Evolutionary conservation across 129 eudicot genomes (phyloP).

Genomic region (carrot (Daucus carota)): DH1_v3.0 NC_030382.2:29829001-29829500

Average conservation of each 20-base stretch:
- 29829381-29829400: too few relatives aligned
- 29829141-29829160: too few relatives aligned
- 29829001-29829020: too few relatives aligned
- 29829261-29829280: neutral
- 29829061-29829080: too few relatives aligned
- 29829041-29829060: too few relatives aligned
- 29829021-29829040: too few relatives aligned
- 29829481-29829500: neutral
- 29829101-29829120: too few relatives aligned
- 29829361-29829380: neutral
- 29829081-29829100: too few relatives aligned
- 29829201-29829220: neutral
- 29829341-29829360: neutral
- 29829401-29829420: neutral
- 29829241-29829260: neutral
- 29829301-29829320: neutral
- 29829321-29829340: neutral
- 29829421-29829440: neutral
- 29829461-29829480: neutral
- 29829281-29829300: neutral
- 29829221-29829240: neutral
- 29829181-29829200: neutral
- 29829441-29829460: neutral
- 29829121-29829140: too few relatives aligned
- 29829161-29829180: too few relatives aligned